Base-by-base conservation (phyloP, 768 basidiomycete species). In the Boletus vermiculosoides region DNA sequence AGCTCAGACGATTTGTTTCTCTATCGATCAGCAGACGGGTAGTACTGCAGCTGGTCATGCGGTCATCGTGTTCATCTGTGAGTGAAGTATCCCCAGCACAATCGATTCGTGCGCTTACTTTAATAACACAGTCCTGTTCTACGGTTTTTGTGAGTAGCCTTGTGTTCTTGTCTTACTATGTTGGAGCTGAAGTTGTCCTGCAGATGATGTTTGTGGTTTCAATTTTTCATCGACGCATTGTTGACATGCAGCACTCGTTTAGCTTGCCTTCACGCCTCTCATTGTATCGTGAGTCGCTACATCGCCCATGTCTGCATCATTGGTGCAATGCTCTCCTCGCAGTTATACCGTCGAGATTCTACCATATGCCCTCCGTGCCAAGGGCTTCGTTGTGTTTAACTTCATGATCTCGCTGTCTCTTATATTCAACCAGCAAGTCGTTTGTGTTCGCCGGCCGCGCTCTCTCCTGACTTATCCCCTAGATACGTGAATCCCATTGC, bases 51-150 rank as follows among this genome's bases (percentile, higher is more conserved):
- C 72, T 48, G 74, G 74, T 13, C 75, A 80, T 57, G 74, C 79
- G 8, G 74, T 78, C 62, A 74, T 80, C 49, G 77, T 76, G 20
- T 75, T 80, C 61, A 79, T 80, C 50, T 80, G 74, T 75, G 56
- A 63, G 74, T 69, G 16, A 13, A 4, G 9, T 22, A 22, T 33
- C n/a, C 20, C 22, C 3, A 13, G 6, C 25, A 11, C 15, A 4
- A 39, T 25, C 2, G 18, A 9, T 12, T 39, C 15, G 18, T 42
- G 49, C 10, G 16, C 51, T 66, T 31, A 49, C 44, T 23, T 39
- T 16, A 6, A 16, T 13, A 20, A 51, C 25, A 25, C 60, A 66
- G 76, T 77, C 71, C 47, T 78, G 33, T 77, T 67, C 61, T 76
- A 78, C 59, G 70, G 62, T 9, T 75, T 73, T 58, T 77, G 72